Evolutionary conservation across 2,329 filamentous ascomycete species (phyloP).

Genomic region (Mariannaea elegans): DNA sequence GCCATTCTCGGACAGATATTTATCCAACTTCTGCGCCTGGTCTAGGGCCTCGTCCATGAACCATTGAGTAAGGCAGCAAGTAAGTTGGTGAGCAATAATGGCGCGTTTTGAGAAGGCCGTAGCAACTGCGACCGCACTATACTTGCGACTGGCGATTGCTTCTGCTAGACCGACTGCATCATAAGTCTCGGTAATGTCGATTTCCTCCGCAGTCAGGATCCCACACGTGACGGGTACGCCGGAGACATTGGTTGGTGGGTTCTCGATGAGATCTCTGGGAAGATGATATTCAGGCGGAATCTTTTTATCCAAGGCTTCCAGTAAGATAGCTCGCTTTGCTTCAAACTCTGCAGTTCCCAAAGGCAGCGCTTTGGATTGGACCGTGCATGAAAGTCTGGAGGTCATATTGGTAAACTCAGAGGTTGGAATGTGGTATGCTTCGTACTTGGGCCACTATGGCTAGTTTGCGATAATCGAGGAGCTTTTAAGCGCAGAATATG

Average conservation of each 20-base stretch:
- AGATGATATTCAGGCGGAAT: conserved; percentile 45
- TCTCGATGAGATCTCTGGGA: conserved; percentile 30
- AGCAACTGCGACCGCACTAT: conserved; percentile 51
- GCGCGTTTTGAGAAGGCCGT: conserved; percentile 62
- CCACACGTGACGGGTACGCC: conserved; percentile 44
- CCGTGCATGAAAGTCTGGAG: conserved; percentile 14
- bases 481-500: too few species aligned
- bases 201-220: conserved; percentile 54
- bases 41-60: conserved; percentile 59
- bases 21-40: conserved; percentile 52
- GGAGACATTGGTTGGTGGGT: conserved; percentile 27
- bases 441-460: too few species aligned
- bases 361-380: conserved; percentile 27
- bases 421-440: too few species aligned
- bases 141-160: conserved; percentile 46
- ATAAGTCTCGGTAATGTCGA: conserved; percentile 58
- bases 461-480: too few species aligned
- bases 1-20: conserved; percentile 48
- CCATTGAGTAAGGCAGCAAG: conserved; percentile 60
- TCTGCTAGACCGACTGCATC: conserved; percentile 53
- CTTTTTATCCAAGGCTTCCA: conserved; percentile 43
- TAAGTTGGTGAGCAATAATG: conserved; percentile 65
- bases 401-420: not conserved
- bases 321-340: conserved; percentile 30
- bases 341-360: conserved; percentile 40